Evolutionary conservation across 176 grass and related monocot species (phyloP), one percentile per base, ranked within the genome.

Genomic region (Aegilops longissima): DNA sequence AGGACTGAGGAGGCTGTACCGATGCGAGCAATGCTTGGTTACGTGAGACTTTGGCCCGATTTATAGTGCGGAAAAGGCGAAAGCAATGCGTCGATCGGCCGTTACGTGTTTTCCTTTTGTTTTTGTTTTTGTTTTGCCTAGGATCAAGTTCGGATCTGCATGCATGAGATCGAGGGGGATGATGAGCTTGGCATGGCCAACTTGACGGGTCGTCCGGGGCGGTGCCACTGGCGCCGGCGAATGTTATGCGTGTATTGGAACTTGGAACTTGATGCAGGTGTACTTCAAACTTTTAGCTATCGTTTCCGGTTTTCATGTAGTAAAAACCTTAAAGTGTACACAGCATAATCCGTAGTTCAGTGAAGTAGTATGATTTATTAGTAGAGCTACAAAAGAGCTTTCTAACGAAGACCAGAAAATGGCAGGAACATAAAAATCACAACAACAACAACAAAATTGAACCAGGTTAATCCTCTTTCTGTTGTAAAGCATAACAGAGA

Each of bases 11-110:
- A 54, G 16, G 51, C 51, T 54, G 5, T 0, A 54, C 51, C 51
- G 51, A 54, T 54, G 51, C 16, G 51, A 54, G 51, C 16, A 54
- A 54, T 54, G 13, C 6, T 66, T 66, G 2, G 9, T 70, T 18
- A 39, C 18, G 9, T 35, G 67, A 21, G 61, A 10, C 2, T 24
- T 0, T 12, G 9, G 20, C 69, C 36, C 34, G 36, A 3, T 64
- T 84, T 74, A 84, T 84, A 83, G 59, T 5, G 59, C 4, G 59
- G 24, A 64, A 84, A 84, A 47, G 82, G 56, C 16, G 29, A 25
- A 42, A 29, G 42, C 42, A 9, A 18, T 11, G 66, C 25, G 54
- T 86, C 23, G 5, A 73, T 23, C 27, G 3, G 35, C 62, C 36
- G 54, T 23, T 12, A 45, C 27, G 38, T 30, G 6, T 34, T 69